Conservation (phyloP, 2,329 filamentous ascomycete species). For the Aciculosporium take region DNA sequence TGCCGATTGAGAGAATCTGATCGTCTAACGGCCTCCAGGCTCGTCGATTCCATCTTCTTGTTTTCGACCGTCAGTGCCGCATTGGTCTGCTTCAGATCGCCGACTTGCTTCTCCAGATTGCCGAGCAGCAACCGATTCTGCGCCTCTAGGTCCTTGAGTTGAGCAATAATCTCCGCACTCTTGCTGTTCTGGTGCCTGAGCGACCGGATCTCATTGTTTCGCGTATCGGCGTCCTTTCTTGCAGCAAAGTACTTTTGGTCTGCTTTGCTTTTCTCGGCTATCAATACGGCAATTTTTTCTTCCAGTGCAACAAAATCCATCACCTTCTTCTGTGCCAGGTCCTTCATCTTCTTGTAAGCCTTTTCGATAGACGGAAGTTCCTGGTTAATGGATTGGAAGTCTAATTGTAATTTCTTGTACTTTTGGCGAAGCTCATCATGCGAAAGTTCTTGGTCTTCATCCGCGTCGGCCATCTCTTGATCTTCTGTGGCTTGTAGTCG, state of each 20-base stretch:
- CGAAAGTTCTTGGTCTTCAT: slow-evolving; percentile 42
- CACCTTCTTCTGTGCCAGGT: slow-evolving; percentile 74
- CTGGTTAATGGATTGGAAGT: slow-evolving; percentile 71
- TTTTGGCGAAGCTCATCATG: slow-evolving; percentile 60
- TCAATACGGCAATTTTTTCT: slow-evolving; percentile 59
- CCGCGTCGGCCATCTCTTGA: slow-evolving; percentile 28
- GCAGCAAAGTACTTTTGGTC: slow-evolving; percentile 97
- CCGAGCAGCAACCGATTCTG: slow-evolving; percentile 60
- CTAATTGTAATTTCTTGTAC: slow-evolving; percentile 60
- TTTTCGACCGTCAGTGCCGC: slow-evolving; percentile 56
- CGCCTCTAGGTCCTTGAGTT: slow-evolving; percentile 80
- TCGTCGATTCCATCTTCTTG: slow-evolving; percentile 58
- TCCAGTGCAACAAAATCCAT: slow-evolving; percentile 62
- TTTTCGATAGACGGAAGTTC: slow-evolving; percentile 82
- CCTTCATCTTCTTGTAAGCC: slow-evolving; percentile 81
- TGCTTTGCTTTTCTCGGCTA: slow-evolving; percentile 85
- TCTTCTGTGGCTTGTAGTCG: slow-evolving; percentile 44
- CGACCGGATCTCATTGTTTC: slow-evolving; percentile 65
- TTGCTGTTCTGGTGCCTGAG: slow-evolving; percentile 74
- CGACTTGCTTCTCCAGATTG: slow-evolving; percentile 82
- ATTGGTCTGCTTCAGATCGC: slow-evolving; percentile 68
- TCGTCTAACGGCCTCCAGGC: slow-evolving; percentile 53
- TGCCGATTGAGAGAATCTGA: slow-evolving; percentile 63
- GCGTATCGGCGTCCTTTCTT: slow-evolving; percentile 82
- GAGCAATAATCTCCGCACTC: slow-evolving; percentile 83